Evolutionary conservation across 2,329 filamentous ascomycete species (phyloP).

Genomic region (Apiospora phragmitis): DNA sequence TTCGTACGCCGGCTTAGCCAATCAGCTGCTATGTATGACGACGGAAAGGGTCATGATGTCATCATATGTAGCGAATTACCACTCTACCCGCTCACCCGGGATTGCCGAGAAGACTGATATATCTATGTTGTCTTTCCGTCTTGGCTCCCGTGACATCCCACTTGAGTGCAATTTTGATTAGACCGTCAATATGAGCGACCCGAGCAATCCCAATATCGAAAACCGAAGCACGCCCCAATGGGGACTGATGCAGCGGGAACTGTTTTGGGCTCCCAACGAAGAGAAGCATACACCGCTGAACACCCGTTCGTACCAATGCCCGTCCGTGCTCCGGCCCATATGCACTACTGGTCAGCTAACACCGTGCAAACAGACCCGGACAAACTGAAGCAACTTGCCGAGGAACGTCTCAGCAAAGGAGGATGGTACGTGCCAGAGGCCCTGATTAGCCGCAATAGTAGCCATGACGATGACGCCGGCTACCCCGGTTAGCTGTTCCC

Average conservation of each 20-base stretch:
- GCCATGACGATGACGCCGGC: neutral
- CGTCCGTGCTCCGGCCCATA: no score
- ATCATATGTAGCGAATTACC: neutral
- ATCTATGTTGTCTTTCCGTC: neutral
- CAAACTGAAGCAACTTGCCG: slow-evolving; percentile 59
- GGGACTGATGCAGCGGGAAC: slow-evolving; percentile 26
- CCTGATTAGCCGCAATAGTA: neutral
- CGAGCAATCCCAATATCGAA: slow-evolving; percentile 26
- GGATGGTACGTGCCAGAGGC: slow-evolving; percentile 44
- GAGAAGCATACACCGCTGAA: slow-evolving; percentile 27
- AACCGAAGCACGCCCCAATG: slow-evolving; percentile 29
- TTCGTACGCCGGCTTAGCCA: neutral
- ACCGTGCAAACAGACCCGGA: slow-evolving; percentile 45
- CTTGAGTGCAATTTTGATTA: neutral
- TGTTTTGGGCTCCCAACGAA: slow-evolving; percentile 30
- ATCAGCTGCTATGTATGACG: neutral
- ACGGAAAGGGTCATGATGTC: neutral
- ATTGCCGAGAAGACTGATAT: neutral
- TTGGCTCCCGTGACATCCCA: neutral
- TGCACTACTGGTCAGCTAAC: neutral
- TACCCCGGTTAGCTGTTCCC: no score
- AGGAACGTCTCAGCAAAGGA: slow-evolving; percentile 54
- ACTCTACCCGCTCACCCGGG: neutral
- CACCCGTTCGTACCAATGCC: slow-evolving; percentile 20
- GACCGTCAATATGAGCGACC: slow-evolving; percentile 24